These are phyloP conservation scores for Chlamydomonas sp. DNA, from an alignment of 139 green algal genomes.

Conservation along the genomic window DNA sequence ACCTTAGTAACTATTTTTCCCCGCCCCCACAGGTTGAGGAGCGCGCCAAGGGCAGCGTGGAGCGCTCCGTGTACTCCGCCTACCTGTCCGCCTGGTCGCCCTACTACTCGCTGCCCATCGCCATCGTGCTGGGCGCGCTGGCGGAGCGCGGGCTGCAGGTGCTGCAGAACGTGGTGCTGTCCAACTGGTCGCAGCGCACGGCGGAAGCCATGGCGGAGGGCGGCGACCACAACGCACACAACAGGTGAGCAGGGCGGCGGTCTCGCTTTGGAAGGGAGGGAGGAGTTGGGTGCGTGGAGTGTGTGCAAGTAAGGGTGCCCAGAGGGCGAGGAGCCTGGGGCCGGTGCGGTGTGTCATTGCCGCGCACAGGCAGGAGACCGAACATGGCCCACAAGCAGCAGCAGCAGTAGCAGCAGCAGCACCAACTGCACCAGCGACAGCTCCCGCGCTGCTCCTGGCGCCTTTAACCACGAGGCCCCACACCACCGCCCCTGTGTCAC, in stretches of 20 bases:
- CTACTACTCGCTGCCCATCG: constrained; percentile 68
- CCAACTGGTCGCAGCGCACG: constrained; percentile 66
- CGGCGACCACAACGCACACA: constrained; percentile 20
- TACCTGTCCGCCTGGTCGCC: constrained; percentile 82
- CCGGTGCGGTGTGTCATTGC: no score
- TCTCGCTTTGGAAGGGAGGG: neutral
- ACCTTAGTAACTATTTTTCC: constrained; percentile 17
- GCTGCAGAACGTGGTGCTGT: constrained; percentile 83
- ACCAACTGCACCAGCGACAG: no score
- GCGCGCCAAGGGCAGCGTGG: constrained; percentile 76
- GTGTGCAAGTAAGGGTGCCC: no score
- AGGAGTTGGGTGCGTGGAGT: no score
- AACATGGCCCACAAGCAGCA: no score
- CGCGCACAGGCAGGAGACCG: no score
- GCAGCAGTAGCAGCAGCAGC: no score
- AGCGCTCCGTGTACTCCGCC: constrained; percentile 72
- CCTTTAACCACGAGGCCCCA: no score
- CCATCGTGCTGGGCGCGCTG: constrained; percentile 51
- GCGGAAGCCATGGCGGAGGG: neutral
- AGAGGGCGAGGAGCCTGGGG: no score
- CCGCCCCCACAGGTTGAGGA: constrained; percentile 64
- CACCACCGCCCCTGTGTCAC: no score
- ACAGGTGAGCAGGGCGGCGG: neutral
- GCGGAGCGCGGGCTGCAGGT: constrained; percentile 66
- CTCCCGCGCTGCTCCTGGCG: no score